Conservation (phyloP, 768 basidiomycete genomes). For the Gloeopeniophorella convolvens region DNA sequence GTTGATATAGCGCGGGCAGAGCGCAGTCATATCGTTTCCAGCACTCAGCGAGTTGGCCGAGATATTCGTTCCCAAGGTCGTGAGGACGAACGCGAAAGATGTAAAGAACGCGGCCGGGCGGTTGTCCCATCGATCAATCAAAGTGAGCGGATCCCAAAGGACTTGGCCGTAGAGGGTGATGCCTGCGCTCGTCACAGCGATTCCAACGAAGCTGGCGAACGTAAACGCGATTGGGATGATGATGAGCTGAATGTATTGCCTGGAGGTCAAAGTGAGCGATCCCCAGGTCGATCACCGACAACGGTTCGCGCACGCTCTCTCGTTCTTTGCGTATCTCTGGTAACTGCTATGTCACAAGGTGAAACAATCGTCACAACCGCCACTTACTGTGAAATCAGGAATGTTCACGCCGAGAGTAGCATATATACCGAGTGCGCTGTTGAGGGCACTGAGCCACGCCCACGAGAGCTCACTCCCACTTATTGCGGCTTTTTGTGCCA, state of each 20-base stretch:
- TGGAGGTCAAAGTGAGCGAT: constrained; percentile 22
- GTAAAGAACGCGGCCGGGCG: constrained; percentile 83
- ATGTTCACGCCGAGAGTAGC: constrained; percentile 72
- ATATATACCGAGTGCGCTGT: constrained; percentile 71
- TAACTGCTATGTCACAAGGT: neutral
- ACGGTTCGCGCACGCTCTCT: constrained; percentile 43
- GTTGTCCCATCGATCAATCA: constrained; percentile 80
- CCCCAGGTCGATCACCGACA: neutral
- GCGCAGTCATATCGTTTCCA: constrained; percentile 81
- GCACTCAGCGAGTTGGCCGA: constrained; percentile 74
- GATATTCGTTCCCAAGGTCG: constrained; percentile 59
- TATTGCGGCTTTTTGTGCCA: constrained; percentile 43
- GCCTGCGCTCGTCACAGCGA: constrained; percentile 75
- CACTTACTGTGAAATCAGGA: constrained; percentile 68
- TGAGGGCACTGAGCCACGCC: constrained; percentile 74
- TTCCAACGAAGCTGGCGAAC: constrained; percentile 69
- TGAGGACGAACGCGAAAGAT: constrained; percentile 64
- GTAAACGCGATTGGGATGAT: constrained; percentile 78
- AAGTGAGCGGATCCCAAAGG: constrained; percentile 68
- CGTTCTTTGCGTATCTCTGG: constrained; percentile 67
- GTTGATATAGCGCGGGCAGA: constrained; percentile 72
- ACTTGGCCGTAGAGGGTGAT: constrained; percentile 59
- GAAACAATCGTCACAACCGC: neutral
- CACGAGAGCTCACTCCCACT: constrained; percentile 54
- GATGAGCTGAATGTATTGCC: constrained; percentile 67